Percentiles rank a stretch among this genome's conserved stretches.
phyloP scores from a whole-genome alignment of 169 alveolate species.

The Babesia caballi region DNA sequence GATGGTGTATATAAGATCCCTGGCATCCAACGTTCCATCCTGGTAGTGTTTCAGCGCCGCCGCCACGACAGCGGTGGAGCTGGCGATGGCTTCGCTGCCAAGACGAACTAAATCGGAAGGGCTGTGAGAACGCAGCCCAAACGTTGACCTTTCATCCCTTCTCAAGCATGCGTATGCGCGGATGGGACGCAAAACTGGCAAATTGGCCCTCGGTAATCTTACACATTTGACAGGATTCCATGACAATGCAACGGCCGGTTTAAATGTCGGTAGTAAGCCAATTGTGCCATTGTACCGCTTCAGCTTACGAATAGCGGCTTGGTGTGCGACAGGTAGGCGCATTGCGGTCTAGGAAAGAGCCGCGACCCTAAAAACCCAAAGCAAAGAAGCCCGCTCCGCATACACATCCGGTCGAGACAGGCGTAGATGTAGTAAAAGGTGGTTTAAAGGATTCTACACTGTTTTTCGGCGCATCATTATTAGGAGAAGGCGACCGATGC shows the following conservation, averaged over 20 bases:
- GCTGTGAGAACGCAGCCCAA: neutral
- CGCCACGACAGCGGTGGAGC: slow-evolving; percentile 6
- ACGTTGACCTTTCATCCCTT: neutral
- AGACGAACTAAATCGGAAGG: slow-evolving; percentile 26
- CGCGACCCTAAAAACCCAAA: too few relatives aligned
- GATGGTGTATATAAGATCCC: slow-evolving; percentile 55
- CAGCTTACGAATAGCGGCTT: neutral
- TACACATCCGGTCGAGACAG: too few relatives aligned
- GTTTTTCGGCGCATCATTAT: too few relatives aligned
- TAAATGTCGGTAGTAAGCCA: neutral
- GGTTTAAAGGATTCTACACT: too few relatives aligned
- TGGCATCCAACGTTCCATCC: neutral
- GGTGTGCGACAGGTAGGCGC: too few relatives aligned
- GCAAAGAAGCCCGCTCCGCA: too few relatives aligned
- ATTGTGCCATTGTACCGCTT: neutral
- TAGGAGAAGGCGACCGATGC: too few relatives aligned
- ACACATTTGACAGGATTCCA: neutral
- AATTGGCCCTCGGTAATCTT: neutral
- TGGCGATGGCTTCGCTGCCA: slow-evolving; percentile 17
- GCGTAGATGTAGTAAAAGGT: too few relatives aligned
- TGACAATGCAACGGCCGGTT: neutral
- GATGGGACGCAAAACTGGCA: neutral
- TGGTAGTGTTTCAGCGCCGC: neutral
- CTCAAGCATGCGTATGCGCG: neutral
- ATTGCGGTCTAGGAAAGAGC: slow-evolving; percentile 4